A percentile compares a stretch with the other conserved stretches of the same genome.
phyloP scores from a whole-genome alignment of 2,329 filamentous ascomycete genomes.

The Paecilomyces niveus region DNA sequence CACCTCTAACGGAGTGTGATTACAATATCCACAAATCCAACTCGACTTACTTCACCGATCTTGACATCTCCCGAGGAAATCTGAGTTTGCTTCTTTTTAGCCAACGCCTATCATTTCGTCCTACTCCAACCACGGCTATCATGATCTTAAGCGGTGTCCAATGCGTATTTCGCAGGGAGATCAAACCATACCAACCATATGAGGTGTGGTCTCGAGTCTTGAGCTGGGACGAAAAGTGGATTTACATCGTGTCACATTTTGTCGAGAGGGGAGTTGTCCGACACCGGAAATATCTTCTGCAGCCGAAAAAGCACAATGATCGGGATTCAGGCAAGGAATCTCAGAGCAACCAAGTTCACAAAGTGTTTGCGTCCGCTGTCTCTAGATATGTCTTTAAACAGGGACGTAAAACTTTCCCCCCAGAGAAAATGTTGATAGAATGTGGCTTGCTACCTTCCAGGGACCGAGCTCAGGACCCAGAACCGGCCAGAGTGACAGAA shows the following conservation, averaged over 20 bases:
- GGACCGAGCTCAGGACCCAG: not conserved
- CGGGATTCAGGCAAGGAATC: not conserved
- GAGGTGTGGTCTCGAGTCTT: constrained; percentile 13
- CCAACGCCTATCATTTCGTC: not conserved
- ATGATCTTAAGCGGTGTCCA: constrained; percentile 8
- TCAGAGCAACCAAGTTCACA: not conserved
- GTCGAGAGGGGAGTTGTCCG: constrained; percentile 12
- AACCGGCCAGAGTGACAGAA: not conserved
- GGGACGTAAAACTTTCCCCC: constrained; percentile 14
- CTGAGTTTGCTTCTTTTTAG: constrained; percentile 26
- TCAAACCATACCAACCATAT: constrained; percentile 9
- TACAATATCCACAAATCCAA: constrained; percentile 34
- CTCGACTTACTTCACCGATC: constrained; percentile 49
- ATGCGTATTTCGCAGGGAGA: constrained; percentile 10
- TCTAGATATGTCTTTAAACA: constrained; percentile 5
- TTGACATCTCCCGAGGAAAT: constrained; percentile 45
- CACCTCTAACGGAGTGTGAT: constrained; percentile 1
- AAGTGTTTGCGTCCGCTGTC: constrained; percentile 3
- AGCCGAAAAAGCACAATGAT: not conserved
- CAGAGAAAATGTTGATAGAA: constrained; percentile 10
- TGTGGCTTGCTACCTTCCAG: not conserved
- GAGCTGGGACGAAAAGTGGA: constrained; percentile 19
- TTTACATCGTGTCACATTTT: constrained; percentile 18
- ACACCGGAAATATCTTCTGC: not conserved
- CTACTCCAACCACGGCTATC: not conserved